Evolutionary conservation across 257 asterid genomes (phyloP).

Genomic region (Nicotiana tabacum): DNA sequence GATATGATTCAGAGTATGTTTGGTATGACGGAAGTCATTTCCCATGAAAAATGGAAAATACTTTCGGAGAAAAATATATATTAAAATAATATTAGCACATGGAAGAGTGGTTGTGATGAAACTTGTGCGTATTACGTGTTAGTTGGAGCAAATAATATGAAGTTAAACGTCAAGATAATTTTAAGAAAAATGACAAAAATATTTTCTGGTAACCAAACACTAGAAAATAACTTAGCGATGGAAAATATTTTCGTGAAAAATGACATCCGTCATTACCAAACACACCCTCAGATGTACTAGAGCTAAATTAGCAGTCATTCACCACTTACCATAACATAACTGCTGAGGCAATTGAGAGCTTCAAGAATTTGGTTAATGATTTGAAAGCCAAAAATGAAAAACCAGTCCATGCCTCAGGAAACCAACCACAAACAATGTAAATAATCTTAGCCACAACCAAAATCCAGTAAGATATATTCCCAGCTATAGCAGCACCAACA

Average conservation of each 20-base stretch:
- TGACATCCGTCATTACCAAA: neutral
- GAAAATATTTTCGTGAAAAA: neutral
- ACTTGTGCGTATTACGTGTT: too few relatives aligned
- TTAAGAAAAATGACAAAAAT: too few relatives aligned
- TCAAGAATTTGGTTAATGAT: constrained; percentile 19
- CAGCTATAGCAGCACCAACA: constrained; percentile 27
- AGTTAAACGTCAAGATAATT: too few relatives aligned
- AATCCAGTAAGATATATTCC: constrained; percentile 24
- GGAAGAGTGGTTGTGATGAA: too few relatives aligned
- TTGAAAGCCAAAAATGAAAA: constrained; percentile 30
- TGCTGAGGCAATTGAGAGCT: constrained; percentile 32
- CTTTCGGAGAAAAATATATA: neutral
- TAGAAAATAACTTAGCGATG: neutral
- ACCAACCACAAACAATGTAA: constrained; percentile 23
- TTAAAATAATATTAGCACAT: too few relatives aligned
- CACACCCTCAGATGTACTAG: neutral
- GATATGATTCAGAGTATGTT: neutral
- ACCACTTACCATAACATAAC: constrained; percentile 33
- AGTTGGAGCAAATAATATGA: too few relatives aligned
- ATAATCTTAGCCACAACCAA: constrained; percentile 10
- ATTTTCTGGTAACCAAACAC: neutral
- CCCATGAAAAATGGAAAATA: neutral
- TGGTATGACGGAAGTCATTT: neutral
- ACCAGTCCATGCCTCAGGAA: constrained; percentile 33
- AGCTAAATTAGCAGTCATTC: neutral